phyloP scores from a whole-genome alignment of 2,329 filamentous ascomycete species.

The Tolypocladium ovalisporum region DNA sequence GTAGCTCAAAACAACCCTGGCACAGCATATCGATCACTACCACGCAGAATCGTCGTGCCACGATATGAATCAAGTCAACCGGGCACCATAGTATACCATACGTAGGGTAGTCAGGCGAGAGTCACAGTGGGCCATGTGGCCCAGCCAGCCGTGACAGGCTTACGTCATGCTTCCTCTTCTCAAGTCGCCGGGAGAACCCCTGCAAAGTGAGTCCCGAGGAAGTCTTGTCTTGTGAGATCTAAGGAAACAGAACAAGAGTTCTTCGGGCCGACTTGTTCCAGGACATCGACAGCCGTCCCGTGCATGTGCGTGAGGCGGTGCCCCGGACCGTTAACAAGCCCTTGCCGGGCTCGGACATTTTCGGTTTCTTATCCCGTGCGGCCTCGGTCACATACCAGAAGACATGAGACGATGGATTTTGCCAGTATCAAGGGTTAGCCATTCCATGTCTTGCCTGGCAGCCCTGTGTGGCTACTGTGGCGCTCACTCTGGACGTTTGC shows the following conservation, averaged over 20 bases:
- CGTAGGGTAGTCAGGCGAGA: too few species aligned
- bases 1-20: too few species aligned
- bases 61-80: too few species aligned
- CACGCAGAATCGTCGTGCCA: too few species aligned
- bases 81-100: too few species aligned
- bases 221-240: conserved; percentile 44
- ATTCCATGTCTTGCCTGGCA: not conserved
- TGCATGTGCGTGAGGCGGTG: too few species aligned
- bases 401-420: not conserved
- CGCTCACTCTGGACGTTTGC: not conserved
- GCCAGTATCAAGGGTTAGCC: not conserved
- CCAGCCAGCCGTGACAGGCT: conserved; percentile 33
- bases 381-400: not conserved
- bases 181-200: conserved; percentile 37
- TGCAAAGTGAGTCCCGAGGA: conserved; percentile 48
- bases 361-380: too few species aligned
- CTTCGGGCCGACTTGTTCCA: conserved; percentile 43
- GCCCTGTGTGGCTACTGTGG: not conserved
- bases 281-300: conserved; percentile 38
- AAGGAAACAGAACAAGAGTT: conserved; percentile 44
- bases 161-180: conserved; percentile 32
- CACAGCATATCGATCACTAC: too few species aligned
- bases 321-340: too few species aligned
- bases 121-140: conserved; percentile 29
- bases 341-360: not conserved